Percentiles rank a stretch among this genome's conserved stretches.
These are phyloP conservation scores for Bacidia gigantensis DNA, from an alignment of 495 filamentous ascomycete genomes.

Conservation along the genomic window DNA sequence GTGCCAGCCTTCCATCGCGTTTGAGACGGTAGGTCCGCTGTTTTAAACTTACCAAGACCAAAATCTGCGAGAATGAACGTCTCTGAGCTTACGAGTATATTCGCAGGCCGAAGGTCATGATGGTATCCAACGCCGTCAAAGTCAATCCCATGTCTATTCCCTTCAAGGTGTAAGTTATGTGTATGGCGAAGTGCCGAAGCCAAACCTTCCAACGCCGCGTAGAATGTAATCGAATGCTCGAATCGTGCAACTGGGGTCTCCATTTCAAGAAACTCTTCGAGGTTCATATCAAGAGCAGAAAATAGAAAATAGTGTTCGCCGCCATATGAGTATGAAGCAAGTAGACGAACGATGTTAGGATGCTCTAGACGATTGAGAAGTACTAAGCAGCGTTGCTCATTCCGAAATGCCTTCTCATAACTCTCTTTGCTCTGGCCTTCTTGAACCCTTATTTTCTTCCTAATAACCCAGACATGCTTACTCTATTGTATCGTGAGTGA, in stretches of 20 bases:
- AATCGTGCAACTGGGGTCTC: neutral
- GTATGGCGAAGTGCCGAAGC: neutral
- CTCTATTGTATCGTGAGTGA: neutral
- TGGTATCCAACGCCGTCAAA: constrained; percentile 10
- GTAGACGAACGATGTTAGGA: neutral
- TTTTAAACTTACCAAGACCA: constrained; percentile 3
- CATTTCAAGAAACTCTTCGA: neutral
- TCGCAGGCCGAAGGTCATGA: constrained; percentile 14
- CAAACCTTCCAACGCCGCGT: neutral
- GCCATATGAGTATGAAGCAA: neutral
- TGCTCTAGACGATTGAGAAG: neutral
- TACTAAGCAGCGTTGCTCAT: neutral
- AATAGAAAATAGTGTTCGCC: neutral
- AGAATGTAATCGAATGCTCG: neutral
- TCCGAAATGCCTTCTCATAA: neutral
- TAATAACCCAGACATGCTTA: neutral
- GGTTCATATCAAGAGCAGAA: neutral
- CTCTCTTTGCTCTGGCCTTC: neutral
- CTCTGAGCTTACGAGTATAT: constrained; percentile 9
- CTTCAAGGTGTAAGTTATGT: neutral
- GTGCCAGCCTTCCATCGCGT: neutral
- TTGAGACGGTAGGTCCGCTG: neutral
- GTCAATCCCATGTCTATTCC: neutral
- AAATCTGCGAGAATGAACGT: constrained; percentile 13
- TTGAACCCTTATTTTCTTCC: neutral